These are phyloP conservation scores for Eutrema yunnanense DNA, from an alignment of 345 rosid genomes.

Conservation along the genomic window DNA sequence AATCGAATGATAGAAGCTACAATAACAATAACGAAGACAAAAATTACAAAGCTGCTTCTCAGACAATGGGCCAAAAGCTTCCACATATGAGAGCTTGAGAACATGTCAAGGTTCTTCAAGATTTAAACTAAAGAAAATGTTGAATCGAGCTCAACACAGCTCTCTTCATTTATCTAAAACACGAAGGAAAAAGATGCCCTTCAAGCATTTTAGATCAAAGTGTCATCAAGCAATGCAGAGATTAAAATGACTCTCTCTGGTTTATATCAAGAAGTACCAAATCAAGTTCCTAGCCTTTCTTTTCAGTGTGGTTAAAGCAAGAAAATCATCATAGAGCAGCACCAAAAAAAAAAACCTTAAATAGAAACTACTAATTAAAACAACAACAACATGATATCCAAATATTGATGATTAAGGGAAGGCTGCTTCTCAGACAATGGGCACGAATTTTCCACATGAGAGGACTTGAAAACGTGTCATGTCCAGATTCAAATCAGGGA, in stretches of 20 bases:
- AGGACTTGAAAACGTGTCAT: neutral
- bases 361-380: neutral
- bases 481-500: conserved; percentile 7
- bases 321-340: conserved; percentile 22
- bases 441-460: conserved; percentile 28
- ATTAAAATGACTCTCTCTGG: neutral
- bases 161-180: conserved; percentile 7
- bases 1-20: neutral
- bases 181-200: neutral
- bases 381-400: no score
- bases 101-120: neutral
- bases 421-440: conserved; percentile 29
- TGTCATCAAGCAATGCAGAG: conserved; percentile 8
- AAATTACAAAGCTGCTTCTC: conserved; percentile 10
- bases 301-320: conserved; percentile 34
- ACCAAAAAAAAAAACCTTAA: neutral
- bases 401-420: neutral
- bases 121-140: conserved; percentile 6
- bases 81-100: conserved; percentile 12
- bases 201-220: conserved; percentile 16
- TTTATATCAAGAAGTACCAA: conserved; percentile 1
- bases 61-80: conserved; percentile 17
- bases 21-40: neutral
- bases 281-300: neutral
- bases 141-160: neutral